These are phyloP conservation scores for Alternaria infectoria DNA, from an alignment of 2,329 filamentous ascomycete species.

Conservation along the genomic window DNA sequence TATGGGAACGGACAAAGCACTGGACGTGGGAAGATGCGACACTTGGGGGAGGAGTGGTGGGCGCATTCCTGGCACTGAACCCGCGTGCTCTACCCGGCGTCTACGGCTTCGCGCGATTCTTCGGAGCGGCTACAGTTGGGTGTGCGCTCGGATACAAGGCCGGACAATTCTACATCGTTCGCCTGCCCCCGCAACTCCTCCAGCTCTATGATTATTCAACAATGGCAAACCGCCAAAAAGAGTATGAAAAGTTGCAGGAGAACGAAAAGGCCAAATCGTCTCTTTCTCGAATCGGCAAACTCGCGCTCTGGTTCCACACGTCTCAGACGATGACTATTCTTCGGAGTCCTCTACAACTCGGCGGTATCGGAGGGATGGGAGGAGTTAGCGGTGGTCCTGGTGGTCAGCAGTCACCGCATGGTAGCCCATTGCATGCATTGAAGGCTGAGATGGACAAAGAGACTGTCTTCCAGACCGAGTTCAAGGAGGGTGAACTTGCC, in stretches of 20 bases:
- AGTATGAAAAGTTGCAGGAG: conserved; percentile 13
- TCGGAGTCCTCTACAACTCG: conserved; percentile 4
- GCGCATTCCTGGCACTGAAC: conserved; percentile 19
- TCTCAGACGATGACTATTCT: conserved; percentile 1
- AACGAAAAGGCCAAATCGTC: conserved; percentile 17
- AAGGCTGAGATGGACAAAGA: conserved; percentile 7
- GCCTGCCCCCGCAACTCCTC: not conserved
- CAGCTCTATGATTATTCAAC: conserved; percentile 4
- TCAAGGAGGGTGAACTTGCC: conserved; percentile 19
- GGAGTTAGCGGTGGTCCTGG: not conserved
- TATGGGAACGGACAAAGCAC: conserved; percentile 29
- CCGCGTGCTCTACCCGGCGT: conserved; percentile 23
- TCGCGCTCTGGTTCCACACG: conserved; percentile 12
- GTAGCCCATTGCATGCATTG: not conserved
- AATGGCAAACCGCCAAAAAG: not conserved
- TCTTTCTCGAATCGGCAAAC: conserved; percentile 17
- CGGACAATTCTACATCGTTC: conserved; percentile 1
- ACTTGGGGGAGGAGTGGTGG: conserved; percentile 21
- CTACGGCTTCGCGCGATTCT: conserved; percentile 21
- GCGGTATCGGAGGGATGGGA: not conserved
- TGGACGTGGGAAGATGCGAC: conserved; percentile 22
- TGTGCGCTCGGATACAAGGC: conserved; percentile 15
- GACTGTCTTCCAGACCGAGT: conserved; percentile 16
- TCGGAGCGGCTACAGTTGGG: conserved; percentile 24
- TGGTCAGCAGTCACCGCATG: not conserved